phyloP scores from a whole-genome alignment of 441 rosid genomes.

The Viola pubescens region DNA sequence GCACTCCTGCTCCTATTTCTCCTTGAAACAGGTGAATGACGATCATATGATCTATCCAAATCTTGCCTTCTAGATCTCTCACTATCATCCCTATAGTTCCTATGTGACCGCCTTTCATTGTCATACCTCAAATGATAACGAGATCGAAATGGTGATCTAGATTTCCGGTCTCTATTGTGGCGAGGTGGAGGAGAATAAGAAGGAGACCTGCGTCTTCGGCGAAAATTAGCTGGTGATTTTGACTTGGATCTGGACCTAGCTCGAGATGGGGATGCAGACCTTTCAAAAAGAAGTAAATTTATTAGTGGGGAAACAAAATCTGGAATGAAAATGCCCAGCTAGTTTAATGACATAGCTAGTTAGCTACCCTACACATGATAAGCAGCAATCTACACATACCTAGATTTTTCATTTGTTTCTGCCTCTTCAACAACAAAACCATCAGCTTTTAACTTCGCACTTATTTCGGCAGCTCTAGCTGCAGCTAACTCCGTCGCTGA shows the following conservation, averaged over 20 bases:
- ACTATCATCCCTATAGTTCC: slow-evolving; percentile 48
- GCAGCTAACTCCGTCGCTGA: slow-evolving; percentile 97
- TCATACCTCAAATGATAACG: slow-evolving; percentile 52
- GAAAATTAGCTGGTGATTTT: slow-evolving; percentile 58
- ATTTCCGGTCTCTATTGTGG: slow-evolving; percentile 53
- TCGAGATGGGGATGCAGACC: slow-evolving; percentile 72
- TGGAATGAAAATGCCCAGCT: neutral
- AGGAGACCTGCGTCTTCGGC: slow-evolving; percentile 56
- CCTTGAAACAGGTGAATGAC: slow-evolving; percentile 48
- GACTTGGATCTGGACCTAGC: slow-evolving; percentile 76
- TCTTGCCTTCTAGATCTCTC: slow-evolving; percentile 47
- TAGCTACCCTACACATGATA: neutral
- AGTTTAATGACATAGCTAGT: neutral
- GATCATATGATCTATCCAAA: slow-evolving; percentile 45
- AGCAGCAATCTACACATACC: slow-evolving; percentile 29
- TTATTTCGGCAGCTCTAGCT: slow-evolving; percentile 97
- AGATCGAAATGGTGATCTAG: slow-evolving; percentile 63
- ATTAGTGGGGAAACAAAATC: neutral
- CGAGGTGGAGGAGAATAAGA: slow-evolving; percentile 62
- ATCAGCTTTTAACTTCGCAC: slow-evolving; percentile 83
- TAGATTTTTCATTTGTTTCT: slow-evolving; percentile 51
- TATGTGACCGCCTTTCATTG: slow-evolving; percentile 43
- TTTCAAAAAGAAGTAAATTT: slow-evolving; percentile 22
- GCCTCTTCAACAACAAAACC: slow-evolving; percentile 61
- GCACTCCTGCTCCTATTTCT: slow-evolving; percentile 65